A percentile compares a stretch with the other conserved stretches of the same genome.
phyloP scores from a whole-genome alignment of 2,329 filamentous ascomycete genomes.

The Rutstroemia sp. region DNA sequence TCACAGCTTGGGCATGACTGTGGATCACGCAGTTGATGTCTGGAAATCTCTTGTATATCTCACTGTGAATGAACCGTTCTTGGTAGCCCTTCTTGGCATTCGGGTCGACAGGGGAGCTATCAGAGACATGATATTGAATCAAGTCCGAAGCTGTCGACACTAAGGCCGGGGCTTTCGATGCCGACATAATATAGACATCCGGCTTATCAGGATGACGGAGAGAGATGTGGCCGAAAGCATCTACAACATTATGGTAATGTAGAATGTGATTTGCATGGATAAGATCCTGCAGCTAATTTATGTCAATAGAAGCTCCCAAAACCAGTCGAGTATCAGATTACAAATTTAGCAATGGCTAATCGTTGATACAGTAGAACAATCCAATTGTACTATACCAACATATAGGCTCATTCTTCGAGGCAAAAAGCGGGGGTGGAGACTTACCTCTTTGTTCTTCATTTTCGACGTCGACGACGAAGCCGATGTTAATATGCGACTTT shows the following conservation, averaged over 20 bases:
- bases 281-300: neutral
- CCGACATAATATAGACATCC: conserved; percentile 41
- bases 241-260: conserved; percentile 42
- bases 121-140: conserved; percentile 38
- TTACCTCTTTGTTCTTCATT: neutral
- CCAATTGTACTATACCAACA: too few relatives aligned
- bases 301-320: neutral
- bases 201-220: conserved; percentile 40
- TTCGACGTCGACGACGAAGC: neutral
- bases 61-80: conserved; percentile 41
- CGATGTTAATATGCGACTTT: neutral
- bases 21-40: conserved; percentile 36
- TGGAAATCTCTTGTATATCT: conserved; percentile 37
- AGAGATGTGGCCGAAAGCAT: conserved; percentile 48
- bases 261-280: conserved; percentile 38
- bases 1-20: conserved; percentile 36
- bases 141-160: conserved; percentile 38
- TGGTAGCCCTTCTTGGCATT: conserved; percentile 33
- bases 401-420: too few relatives aligned
- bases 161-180: conserved; percentile 39
- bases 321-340: neutral
- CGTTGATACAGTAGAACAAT: too few relatives aligned
- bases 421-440: neutral
- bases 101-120: conserved; percentile 35
- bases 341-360: too few relatives aligned